A percentile compares a stretch with the other conserved stretches of the same genome.
These are phyloP conservation scores for Lachnellula occidentalis DNA, from an alignment of 2,329 filamentous ascomycete genomes.

Conservation along the genomic window DNA sequence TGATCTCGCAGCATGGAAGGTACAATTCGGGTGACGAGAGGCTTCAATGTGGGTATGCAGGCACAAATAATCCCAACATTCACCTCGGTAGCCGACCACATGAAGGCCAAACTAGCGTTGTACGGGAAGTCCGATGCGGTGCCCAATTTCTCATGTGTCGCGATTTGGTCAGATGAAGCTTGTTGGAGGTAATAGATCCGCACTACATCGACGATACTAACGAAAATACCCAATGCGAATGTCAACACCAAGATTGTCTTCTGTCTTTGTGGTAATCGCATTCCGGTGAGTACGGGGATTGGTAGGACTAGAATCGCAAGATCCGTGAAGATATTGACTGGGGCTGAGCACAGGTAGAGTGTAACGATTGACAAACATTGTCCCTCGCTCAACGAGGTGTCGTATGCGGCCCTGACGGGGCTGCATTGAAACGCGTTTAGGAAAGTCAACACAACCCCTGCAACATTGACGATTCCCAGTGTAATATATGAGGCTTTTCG, in stretches of 20 bases:
- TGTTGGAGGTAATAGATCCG: slow-evolving; percentile 83
- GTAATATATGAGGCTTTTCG: slow-evolving; percentile 78
- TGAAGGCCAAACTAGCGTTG: slow-evolving; percentile 79
- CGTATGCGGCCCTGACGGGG: slow-evolving; percentile 68
- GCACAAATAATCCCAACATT: slow-evolving; percentile 86
- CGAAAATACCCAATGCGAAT: slow-evolving; percentile 82
- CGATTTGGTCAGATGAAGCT: slow-evolving; percentile 13
- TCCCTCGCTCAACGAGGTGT: slow-evolving; percentile 28
- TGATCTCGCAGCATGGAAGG: slow-evolving; percentile 26
- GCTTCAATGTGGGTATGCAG: slow-evolving; percentile 89
- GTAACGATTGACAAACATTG: slow-evolving; percentile 46
- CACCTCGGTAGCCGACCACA: slow-evolving; percentile 93
- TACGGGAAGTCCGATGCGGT: slow-evolving; percentile 52
- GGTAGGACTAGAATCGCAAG: slow-evolving; percentile 81
- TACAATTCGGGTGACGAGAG: slow-evolving; percentile 56
- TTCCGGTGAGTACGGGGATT: slow-evolving; percentile 79
- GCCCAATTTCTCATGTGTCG: slow-evolving; percentile 34
- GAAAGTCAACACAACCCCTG: slow-evolving; percentile 73
- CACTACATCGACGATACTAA: slow-evolving; percentile 81
- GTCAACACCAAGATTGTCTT: slow-evolving; percentile 84
- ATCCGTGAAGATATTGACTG: slow-evolving; percentile 88
- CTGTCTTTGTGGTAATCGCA: slow-evolving; percentile 78
- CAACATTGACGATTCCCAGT: slow-evolving; percentile 70
- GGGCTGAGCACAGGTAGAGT: slow-evolving; percentile 69
- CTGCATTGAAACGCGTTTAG: slow-evolving; percentile 83